Evolutionary conservation across 305 asterid genomes (phyloP).

Genomic region (Ilex paraguariensis): DNA sequence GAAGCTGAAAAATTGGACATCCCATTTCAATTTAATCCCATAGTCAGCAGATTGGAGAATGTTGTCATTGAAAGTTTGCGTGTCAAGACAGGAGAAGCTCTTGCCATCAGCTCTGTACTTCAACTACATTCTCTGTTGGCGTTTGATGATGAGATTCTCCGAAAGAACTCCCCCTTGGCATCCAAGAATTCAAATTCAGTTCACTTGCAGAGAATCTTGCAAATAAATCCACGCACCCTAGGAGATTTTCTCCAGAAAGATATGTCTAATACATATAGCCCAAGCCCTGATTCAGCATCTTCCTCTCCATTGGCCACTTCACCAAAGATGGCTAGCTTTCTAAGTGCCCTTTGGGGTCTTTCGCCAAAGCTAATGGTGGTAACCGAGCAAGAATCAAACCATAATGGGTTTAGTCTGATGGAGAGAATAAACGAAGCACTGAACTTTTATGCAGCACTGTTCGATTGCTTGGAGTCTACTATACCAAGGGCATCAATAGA

Average conservation of each 20-base stretch:
- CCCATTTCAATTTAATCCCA: conserved; percentile 82
- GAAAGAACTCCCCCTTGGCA: conserved; percentile 33
- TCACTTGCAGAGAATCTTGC: conserved; percentile 42
- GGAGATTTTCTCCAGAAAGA: conserved; percentile 72
- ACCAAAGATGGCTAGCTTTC: conserved; percentile 45
- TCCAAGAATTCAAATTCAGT: conserved; percentile 28
- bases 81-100: conserved; percentile 92
- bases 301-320: conserved; percentile 44
- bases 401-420: conserved; percentile 64
- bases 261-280: conserved; percentile 40
- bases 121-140: conserved; percentile 72
- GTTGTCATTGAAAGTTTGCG: conserved; percentile 62
- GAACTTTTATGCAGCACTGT: conserved; percentile 76
- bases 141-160: conserved; percentile 23
- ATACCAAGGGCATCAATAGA: conserved; percentile 70
- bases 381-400: conserved; percentile 82
- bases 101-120: conserved; percentile 65
- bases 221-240: conserved; percentile 37
- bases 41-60: conserved; percentile 57
- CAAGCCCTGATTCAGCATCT: conserved; percentile 56
- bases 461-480: conserved; percentile 79
- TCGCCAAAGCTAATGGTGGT: conserved; percentile 84
- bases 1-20: conserved; percentile 84
- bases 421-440: conserved; percentile 75
- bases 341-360: conserved; percentile 56